Base-by-base conservation (phyloP, 2,329 filamentous ascomycete species). In the Piedraia hortae region DNA sequence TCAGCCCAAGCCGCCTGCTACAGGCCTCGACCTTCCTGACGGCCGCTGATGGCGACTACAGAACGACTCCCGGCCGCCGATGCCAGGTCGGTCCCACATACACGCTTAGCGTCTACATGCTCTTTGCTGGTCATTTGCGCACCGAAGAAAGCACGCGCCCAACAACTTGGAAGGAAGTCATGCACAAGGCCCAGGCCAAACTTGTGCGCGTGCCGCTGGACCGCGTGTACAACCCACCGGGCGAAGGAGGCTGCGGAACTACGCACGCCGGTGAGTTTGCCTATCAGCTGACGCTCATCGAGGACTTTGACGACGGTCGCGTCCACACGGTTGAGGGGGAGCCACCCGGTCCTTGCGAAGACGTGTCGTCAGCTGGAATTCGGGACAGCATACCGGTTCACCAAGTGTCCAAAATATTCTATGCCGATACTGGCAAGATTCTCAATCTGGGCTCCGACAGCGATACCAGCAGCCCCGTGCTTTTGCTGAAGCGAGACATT, bases 11-110 rank as follows among this genome's bases (percentile, higher is more conserved):
- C 4, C 62, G 85, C 18, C 50, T 97, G 18, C 51, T 93, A 16
- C 85, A 97, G 45, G 80, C 85, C 10, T 93, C 82, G 39, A 85
- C 78, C 4, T 71, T 91, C 31, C 54, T 93, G 21, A 88, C 70
- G 13, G 61, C 78, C 19, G 78, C 77, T 3, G 85, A 97, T 42
- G 70, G 67, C 0, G 70, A 78, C 30, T 91, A 85, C 43, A 60
- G 62, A 2, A 55, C 64, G 30, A 53, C 62, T 18, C 59, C 67
- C 4, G 55, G 50, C 1, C 47, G 52, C 6, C 57, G 69, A 0
- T 64, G 75, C 20, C 78, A 91, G 38, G 71, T 93, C 27, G 85
- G 85, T 0, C 78, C 82, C 0, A 62, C 67, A 0, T 93, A 91
- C 37, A 70, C 62, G 0, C 45, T 93, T 5, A 89, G 80, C 0